A percentile compares a stretch with the other conserved stretches of the same genome.
Conservation (phyloP, 2,329 filamentous ascomycete genomes). For the Trichoderma harzianum region DNA sequence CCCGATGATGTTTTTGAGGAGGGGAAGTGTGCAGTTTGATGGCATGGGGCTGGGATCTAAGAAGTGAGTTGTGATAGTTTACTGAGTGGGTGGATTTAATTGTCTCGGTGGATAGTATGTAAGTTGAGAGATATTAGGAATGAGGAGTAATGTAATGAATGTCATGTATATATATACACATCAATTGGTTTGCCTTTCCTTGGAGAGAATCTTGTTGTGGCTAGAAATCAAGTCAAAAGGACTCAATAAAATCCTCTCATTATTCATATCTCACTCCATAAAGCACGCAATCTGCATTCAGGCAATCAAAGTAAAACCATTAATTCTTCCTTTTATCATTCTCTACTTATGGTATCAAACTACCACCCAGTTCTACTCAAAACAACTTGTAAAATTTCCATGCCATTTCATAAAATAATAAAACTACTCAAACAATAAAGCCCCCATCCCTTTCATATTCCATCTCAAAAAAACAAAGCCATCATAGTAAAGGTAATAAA, state of each 20-base stretch:
- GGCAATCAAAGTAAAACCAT: neutral
- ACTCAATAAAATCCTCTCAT: neutral
- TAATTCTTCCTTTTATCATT: neutral
- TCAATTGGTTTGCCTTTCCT: neutral
- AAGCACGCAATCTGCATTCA: neutral
- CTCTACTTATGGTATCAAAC: neutral
- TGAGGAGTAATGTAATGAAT: neutral
- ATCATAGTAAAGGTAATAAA: neutral
- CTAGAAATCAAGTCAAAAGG: neutral
- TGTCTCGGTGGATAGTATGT: neutral
- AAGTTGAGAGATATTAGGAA: neutral
- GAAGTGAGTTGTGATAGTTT: neutral
- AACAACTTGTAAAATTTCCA: neutral
- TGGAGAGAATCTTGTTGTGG: neutral
- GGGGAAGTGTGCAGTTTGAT: conserved; percentile 48
- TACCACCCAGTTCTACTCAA: neutral
- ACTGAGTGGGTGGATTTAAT: neutral
- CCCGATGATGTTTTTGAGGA: conserved; percentile 46
- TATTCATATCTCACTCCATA: neutral
- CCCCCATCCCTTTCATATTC: neutral
- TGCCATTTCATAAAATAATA: neutral
- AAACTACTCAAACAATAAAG: neutral
- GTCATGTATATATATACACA: neutral
- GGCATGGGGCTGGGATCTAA: conserved; percentile 26
- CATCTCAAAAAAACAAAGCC: neutral